Conservation (phyloP, 1,284 basidiomycete genomes). For the Boletus mariae region DNA sequence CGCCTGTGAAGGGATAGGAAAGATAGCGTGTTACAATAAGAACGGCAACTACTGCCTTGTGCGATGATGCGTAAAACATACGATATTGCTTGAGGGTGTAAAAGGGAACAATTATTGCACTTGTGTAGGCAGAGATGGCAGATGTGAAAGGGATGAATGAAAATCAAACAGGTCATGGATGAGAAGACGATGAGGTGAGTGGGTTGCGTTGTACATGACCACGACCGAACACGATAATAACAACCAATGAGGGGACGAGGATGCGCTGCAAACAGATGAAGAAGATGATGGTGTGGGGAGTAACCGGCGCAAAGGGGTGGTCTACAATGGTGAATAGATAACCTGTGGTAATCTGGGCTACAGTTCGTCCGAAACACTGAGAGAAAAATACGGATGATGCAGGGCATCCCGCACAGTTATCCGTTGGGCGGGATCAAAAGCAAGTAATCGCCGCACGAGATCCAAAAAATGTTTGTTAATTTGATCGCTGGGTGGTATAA, state of each 20-base stretch:
- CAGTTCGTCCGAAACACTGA: constrained; percentile 58
- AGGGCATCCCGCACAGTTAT: constrained; percentile 86
- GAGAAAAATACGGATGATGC: constrained; percentile 79
- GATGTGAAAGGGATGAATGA: constrained; percentile 16
- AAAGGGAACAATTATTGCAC: constrained; percentile 30
- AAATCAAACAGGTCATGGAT: constrained; percentile 30
- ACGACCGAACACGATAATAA: constrained; percentile 38
- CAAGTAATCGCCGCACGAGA: constrained; percentile 82
- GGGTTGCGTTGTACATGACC: constrained; percentile 38
- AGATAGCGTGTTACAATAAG: constrained; percentile 22
- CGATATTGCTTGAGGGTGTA: constrained; percentile 31
- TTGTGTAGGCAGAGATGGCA: constrained; percentile 23
- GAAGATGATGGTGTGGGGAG: constrained; percentile 20
- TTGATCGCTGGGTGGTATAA: constrained; percentile 72
- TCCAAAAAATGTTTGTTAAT: constrained; percentile 82
- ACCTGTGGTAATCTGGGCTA: constrained; percentile 37
- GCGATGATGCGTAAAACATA: constrained; percentile 28
- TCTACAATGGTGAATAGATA: constrained; percentile 38
- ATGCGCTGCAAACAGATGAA: constrained; percentile 25
- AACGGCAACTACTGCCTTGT: constrained; percentile 16
- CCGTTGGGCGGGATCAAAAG: constrained; percentile 87
- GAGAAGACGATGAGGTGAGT: constrained; percentile 28
- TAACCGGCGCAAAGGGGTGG: constrained; percentile 26
- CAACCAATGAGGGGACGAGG: constrained; percentile 30
- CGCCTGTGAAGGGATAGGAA: constrained; percentile 10